Evolutionary conservation across 225 moss, liverwort and hornwort species (phyloP).

Genomic region (Marchantia polymorpha): DNA sequence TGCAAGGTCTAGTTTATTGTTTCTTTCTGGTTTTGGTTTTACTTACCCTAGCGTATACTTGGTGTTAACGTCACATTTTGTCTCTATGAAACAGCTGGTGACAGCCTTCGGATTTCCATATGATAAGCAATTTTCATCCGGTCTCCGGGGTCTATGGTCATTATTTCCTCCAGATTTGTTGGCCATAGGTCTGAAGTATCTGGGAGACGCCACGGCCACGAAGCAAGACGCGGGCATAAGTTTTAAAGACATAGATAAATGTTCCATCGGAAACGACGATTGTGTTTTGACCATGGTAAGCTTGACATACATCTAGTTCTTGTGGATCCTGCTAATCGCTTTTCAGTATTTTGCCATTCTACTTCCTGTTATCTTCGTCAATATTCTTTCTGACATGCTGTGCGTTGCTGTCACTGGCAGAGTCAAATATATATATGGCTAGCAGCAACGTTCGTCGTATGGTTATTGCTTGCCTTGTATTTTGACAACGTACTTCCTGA

Average conservation of each 20-base stretch:
- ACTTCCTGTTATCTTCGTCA: neutral
- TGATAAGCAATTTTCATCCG: slow-evolving; percentile 40
- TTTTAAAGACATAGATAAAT: slow-evolving; percentile 60
- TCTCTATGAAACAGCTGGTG: slow-evolving; percentile 53
- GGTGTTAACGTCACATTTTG: neutral
- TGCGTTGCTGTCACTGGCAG: slow-evolving; percentile 32
- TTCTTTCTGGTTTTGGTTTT: neutral
- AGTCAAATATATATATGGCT: slow-evolving; percentile 65
- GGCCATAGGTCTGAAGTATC: slow-evolving; percentile 55
- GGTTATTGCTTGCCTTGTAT: slow-evolving; percentile 79
- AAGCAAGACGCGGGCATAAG: slow-evolving; percentile 76
- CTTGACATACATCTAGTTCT: neutral
- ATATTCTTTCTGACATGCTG: slow-evolving; percentile 14
- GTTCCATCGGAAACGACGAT: slow-evolving; percentile 59
- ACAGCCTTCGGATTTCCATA: slow-evolving; percentile 89
- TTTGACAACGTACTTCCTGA: slow-evolving; percentile 91
- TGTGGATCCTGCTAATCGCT: neutral
- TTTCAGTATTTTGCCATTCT: neutral
- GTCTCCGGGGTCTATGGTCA: slow-evolving; percentile 64
- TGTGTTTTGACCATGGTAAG: slow-evolving; percentile 81
- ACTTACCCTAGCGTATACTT: neutral
- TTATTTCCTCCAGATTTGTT: slow-evolving; percentile 90
- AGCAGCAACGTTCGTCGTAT: slow-evolving; percentile 58
- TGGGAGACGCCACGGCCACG: slow-evolving; percentile 84
- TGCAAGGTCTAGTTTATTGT: neutral